These are phyloP conservation scores for Aureobasidium namibiae DNA, from an alignment of 2,329 filamentous ascomycete genomes.

Conservation along the genomic window DNA sequence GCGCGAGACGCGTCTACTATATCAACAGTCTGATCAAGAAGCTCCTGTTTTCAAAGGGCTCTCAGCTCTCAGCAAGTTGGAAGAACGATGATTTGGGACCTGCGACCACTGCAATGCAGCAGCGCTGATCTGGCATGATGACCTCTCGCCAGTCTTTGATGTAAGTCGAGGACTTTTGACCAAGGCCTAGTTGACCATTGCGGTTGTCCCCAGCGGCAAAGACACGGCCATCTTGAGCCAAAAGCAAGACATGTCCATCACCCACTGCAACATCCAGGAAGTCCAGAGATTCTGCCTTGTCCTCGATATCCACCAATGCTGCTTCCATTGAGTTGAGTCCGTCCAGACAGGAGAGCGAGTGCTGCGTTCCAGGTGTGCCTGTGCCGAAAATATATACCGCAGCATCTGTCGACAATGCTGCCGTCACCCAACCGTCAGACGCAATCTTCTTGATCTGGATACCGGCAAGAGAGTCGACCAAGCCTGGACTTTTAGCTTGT, in stretches of 20 bases:
- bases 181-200: slow-evolving; percentile 51
- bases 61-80: not conserved
- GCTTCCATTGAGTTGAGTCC: slow-evolving; percentile 20
- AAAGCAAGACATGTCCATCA: slow-evolving; percentile 48
- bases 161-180: slow-evolving; percentile 14
- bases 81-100: slow-evolving; percentile 9
- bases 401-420: slow-evolving; percentile 49
- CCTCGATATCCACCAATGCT: slow-evolving; percentile 27
- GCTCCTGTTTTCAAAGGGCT: not conserved
- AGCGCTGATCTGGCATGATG: not conserved
- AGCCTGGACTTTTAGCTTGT: slow-evolving; percentile 40
- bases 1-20: not conserved
- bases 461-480: slow-evolving; percentile 43
- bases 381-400: slow-evolving; percentile 56
- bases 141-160: slow-evolving; percentile 22
- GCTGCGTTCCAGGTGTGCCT: slow-evolving; percentile 19
- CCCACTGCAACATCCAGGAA: slow-evolving; percentile 52
- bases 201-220: slow-evolving; percentile 50
- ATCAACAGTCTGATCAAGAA: not conserved
- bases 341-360: slow-evolving; percentile 17
- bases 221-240: slow-evolving; percentile 43
- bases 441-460: slow-evolving; percentile 48
- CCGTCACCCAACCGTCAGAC: slow-evolving; percentile 47
- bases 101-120: not conserved
- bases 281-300: slow-evolving; percentile 34